Evolutionary conservation across 768 basidiomycete genomes (phyloP).

Genomic region (Naganishia vishniacii): DNA sequence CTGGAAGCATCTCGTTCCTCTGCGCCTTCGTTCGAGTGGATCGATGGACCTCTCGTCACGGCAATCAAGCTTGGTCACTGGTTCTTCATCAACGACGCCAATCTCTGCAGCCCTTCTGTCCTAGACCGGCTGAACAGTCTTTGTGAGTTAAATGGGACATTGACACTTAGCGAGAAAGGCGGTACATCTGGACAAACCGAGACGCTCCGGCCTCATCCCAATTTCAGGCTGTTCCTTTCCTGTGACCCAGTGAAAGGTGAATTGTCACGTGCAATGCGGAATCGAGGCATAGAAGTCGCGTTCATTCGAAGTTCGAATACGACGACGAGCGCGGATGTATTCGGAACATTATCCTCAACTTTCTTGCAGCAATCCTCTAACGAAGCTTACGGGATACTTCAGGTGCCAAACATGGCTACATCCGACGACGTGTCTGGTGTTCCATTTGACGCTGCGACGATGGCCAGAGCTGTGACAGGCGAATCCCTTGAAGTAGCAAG

Average conservation of each 20-base stretch:
- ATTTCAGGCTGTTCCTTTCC: constrained; percentile 89
- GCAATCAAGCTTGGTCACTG: constrained; percentile 84
- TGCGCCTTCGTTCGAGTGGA: constrained; percentile 67
- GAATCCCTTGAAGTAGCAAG: background rate
- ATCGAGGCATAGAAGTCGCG: constrained; percentile 79
- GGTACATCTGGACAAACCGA: constrained; percentile 70
- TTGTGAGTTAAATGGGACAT: constrained; percentile 74
- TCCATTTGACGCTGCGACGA: background rate
- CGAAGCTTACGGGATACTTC: constrained; percentile 8
- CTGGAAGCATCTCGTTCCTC: background rate
- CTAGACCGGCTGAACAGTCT: constrained; percentile 94
- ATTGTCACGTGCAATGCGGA: constrained; percentile 95
- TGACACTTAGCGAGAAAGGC: constrained; percentile 86
- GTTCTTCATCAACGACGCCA: constrained; percentile 86
- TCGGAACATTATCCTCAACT: background rate
- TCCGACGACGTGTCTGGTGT: background rate
- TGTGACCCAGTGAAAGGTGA: constrained; percentile 88
- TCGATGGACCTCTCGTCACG: constrained; percentile 81
- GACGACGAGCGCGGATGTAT: background rate
- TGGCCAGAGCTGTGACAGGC: constrained; percentile 5
- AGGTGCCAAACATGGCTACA: background rate
- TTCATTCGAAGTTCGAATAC: background rate
- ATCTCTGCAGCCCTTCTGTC: constrained; percentile 89
- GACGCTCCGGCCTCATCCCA: constrained; percentile 70
- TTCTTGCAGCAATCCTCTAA: constrained; percentile 6